Evolutionary conservation across 2,329 filamentous ascomycete species (phyloP).

Genomic region (Ophioceras dolichostomum): DNA sequence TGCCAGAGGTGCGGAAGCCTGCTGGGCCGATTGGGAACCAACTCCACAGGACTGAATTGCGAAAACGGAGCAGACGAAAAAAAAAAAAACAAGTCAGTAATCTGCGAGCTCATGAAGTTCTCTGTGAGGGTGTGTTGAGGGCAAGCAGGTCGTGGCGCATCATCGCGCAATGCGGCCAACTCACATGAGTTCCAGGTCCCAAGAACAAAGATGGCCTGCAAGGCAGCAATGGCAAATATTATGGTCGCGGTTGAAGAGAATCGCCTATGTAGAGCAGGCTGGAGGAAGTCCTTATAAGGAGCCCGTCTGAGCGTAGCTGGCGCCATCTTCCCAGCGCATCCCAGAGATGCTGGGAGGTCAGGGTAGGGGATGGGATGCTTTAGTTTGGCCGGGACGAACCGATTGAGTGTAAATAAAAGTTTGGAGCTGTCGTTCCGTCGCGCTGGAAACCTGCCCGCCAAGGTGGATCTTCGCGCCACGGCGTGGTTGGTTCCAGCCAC

Average conservation of each 20-base stretch:
- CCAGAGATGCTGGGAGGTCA: no score
- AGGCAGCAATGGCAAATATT: constrained; percentile 59
- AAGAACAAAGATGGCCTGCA: constrained; percentile 57
- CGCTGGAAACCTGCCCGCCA: constrained; percentile 1
- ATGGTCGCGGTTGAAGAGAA: constrained; percentile 69
- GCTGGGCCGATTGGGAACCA: constrained; percentile 74
- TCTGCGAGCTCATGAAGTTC: no score
- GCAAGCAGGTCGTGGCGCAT: neutral
- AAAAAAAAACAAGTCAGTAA: no score
- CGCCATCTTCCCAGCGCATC: constrained; percentile 38
- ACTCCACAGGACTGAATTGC: no score
- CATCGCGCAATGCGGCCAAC: constrained; percentile 16
- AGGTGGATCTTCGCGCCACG: no score
- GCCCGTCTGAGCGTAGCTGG: constrained; percentile 40
- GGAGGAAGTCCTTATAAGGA: constrained; percentile 80
- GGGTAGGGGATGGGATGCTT: no score
- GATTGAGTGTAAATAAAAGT: constrained; percentile 1
- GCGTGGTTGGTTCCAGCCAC: neutral
- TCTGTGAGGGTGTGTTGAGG: neutral
- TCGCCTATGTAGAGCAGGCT: constrained; percentile 74
- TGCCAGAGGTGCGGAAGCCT: constrained; percentile 60
- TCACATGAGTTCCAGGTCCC: constrained; percentile 58
- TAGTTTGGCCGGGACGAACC: no score
- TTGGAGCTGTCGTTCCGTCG: constrained; percentile 1
- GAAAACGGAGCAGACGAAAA: no score